Percentiles rank a stretch among this genome's conserved stretches.
Evolutionary conservation across 441 rosid species (phyloP).

Genomic region (Adansonia gregorii): DNA sequence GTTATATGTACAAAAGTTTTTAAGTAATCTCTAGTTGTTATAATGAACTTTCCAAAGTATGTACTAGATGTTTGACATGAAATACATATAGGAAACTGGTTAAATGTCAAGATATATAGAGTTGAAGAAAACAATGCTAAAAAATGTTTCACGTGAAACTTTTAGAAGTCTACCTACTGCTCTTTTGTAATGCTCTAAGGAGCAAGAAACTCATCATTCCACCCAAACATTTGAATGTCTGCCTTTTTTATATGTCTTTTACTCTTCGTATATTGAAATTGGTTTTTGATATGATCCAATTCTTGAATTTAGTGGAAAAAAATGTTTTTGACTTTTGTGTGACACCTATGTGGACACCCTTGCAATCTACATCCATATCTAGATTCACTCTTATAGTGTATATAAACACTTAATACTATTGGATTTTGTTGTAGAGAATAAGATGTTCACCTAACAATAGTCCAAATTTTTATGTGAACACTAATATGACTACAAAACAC

Average conservation of each 20-base stretch:
- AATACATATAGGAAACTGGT: neutral
- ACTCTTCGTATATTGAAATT: neutral
- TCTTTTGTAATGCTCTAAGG: neutral
- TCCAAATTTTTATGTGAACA: conserved; percentile 92
- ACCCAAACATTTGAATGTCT: neutral
- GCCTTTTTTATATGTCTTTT: neutral
- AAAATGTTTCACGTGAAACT: neutral
- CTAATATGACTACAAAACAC: conserved; percentile 68
- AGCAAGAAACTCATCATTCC: neutral
- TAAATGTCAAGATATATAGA: neutral
- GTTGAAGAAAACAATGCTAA: neutral
- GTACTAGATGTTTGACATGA: neutral
- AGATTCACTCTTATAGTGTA: conserved; percentile 17
- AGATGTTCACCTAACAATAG: conserved; percentile 89
- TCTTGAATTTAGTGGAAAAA: neutral
- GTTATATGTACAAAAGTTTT: neutral
- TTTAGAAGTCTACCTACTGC: neutral
- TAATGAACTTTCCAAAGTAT: neutral
- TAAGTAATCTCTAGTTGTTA: neutral
- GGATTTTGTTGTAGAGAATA: conserved; percentile 73
- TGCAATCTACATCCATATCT: conserved; percentile 4
- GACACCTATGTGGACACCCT: neutral
- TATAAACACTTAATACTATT: neutral
- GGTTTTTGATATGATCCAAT: neutral
- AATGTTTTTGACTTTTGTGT: neutral